A percentile compares a stretch with the other conserved stretches of the same genome.
Evolutionary conservation across 331 rosid species (phyloP).

Genomic region (Stylosanthes scabra): DNA sequence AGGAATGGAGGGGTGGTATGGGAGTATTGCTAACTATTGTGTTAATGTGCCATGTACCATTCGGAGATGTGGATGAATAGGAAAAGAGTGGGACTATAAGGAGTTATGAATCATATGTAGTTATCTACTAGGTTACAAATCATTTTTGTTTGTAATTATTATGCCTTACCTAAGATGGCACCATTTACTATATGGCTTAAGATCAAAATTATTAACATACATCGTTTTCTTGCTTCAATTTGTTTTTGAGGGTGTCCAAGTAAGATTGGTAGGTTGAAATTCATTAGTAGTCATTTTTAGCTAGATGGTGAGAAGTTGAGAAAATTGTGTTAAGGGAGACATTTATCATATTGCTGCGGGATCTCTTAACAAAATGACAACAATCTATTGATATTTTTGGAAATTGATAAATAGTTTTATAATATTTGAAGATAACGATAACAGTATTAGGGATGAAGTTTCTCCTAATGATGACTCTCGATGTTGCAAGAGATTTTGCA

Average conservation of each 20-base stretch:
- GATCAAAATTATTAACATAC: constrained; percentile 7
- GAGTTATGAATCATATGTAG: background rate
- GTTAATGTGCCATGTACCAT: background rate
- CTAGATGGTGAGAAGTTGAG: background rate
- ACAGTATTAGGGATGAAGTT: background rate
- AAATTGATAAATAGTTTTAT: background rate
- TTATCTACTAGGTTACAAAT: too few species aligned
- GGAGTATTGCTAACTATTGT: background rate
- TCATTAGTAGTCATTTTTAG: background rate
- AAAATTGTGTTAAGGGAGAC: background rate
- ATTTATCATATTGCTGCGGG: background rate
- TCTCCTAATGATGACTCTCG: constrained; percentile 2
- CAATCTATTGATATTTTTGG: background rate
- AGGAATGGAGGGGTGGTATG: background rate
- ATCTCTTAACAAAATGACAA: constrained; percentile 5
- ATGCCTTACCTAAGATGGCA: background rate
- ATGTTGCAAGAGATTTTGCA: background rate
- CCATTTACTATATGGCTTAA: background rate
- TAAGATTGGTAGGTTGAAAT: background rate
- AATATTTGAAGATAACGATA: background rate
- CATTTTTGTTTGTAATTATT: constrained; percentile 1
- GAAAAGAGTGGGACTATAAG: background rate
- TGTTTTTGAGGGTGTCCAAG: background rate
- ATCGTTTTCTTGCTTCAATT: background rate
- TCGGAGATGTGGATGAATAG: background rate